phyloP scores from a whole-genome alignment of 108 stramenopile genomes.

The Pelagomonas calceolata region DNA sequence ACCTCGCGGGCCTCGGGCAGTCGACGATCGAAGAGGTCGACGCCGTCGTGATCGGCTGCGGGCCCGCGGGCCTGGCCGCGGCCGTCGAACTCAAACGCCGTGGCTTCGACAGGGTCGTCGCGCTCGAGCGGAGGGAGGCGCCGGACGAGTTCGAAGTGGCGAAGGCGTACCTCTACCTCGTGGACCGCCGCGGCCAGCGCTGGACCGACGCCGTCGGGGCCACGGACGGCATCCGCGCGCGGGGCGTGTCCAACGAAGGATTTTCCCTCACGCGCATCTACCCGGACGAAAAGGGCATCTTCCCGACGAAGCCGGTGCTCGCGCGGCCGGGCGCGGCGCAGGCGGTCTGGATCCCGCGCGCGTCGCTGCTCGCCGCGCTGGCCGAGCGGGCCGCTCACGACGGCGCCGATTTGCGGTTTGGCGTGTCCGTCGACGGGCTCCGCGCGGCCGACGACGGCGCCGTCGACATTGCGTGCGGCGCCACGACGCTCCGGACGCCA shows the following conservation, averaged over 20 bases:
- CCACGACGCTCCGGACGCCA: too few relatives aligned
- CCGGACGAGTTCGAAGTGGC: neutral
- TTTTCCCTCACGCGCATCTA: neutral
- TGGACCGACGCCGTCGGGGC: neutral
- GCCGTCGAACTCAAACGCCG: neutral
- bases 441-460: neutral
- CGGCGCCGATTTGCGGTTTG: neutral
- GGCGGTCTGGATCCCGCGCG: slow-evolving; percentile 1
- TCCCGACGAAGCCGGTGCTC: neutral
- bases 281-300: neutral
- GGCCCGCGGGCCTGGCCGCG: slow-evolving; percentile 8
- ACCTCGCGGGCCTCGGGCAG: too few relatives aligned
- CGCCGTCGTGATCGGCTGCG: slow-evolving; percentile 4
- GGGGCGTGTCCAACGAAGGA: neutral
- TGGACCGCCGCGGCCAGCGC: slow-evolving; percentile 4
- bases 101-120: neutral
- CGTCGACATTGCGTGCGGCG: neutral
- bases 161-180: neutral
- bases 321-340: neutral
- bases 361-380: neutral
- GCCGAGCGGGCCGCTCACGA: neutral
- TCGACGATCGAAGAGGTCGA: neutral
- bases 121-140: neutral
- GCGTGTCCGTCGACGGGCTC: neutral
- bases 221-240: neutral